Percentiles rank a stretch among this genome's conserved stretches.
phyloP scores from a whole-genome alignment of 768 basidiomycete species.

The Cystofilobasidium ferigula region DNA sequence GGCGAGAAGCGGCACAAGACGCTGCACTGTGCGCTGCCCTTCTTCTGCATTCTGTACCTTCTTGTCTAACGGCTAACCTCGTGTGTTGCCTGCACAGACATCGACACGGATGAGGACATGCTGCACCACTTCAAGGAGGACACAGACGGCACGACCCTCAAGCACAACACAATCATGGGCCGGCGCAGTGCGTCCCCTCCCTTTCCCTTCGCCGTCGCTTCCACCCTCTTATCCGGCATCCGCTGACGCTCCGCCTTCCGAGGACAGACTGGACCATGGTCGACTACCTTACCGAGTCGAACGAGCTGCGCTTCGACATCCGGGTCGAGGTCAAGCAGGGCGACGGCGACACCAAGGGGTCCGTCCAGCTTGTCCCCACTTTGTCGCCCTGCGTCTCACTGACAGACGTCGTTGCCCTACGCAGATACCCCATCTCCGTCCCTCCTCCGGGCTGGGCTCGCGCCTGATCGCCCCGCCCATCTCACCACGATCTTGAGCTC shows the following conservation, averaged over 20 bases:
- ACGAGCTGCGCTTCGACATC: conserved; percentile 68
- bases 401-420: too few relatives aligned
- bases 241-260: not conserved
- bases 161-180: conserved; percentile 45
- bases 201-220: not conserved
- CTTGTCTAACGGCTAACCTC: not conserved
- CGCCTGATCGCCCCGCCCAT: too few relatives aligned
- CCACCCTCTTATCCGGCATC: too few relatives aligned
- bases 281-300: conserved; percentile 48
- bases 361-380: conserved; percentile 14
- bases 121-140: conserved; percentile 65
- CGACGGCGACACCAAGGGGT: conserved; percentile 68
- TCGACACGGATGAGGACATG: conserved; percentile 79
- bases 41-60: not conserved
- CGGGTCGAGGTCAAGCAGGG: conserved; percentile 79
- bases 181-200: conserved; percentile 9
- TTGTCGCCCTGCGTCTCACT: conserved; percentile 4
- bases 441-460: conserved; percentile 11
- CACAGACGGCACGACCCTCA: conserved; percentile 62
- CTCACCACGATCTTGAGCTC: too few relatives aligned
- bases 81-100: conserved; percentile 32
- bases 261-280: conserved; percentile 34
- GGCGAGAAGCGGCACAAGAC: conserved; percentile 69
- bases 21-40: conserved; percentile 41
- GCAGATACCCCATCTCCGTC: conserved; percentile 1